phyloP scores from a whole-genome alignment of 352 stramenopile genomes.

The Pythium vanterpoolii region DNA sequence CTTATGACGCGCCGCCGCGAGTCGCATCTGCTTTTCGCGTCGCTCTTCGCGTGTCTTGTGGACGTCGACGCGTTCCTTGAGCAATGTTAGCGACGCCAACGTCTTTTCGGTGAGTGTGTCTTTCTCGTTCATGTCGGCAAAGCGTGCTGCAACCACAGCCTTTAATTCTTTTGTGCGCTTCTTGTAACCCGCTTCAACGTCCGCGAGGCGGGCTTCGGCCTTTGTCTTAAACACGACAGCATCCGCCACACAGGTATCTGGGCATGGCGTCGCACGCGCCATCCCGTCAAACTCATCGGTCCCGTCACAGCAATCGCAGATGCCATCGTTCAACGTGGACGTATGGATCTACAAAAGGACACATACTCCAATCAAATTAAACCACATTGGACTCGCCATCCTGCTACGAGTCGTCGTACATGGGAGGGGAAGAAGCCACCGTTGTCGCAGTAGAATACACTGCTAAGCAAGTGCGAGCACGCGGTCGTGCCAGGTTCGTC shows the following conservation, averaged over 20 bases:
- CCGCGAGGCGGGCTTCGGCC: slow-evolving; percentile 34
- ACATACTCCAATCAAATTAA: background rate
- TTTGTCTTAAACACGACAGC: slow-evolving; percentile 34
- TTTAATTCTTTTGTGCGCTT: slow-evolving; percentile 44
- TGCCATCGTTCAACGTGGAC: slow-evolving; percentile 89
- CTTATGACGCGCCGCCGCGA: slow-evolving; percentile 44
- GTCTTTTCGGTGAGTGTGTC: slow-evolving; percentile 32
- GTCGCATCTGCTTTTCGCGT: slow-evolving; percentile 48
- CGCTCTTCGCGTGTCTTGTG: slow-evolving; percentile 69
- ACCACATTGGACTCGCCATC: background rate
- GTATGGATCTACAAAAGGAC: slow-evolving; percentile 57
- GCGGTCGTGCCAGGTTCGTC: slow-evolving; percentile 89
- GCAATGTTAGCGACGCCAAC: slow-evolving; percentile 31
- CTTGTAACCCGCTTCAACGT: slow-evolving; percentile 43
- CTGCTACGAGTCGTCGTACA: no score
- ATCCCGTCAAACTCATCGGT: slow-evolving; percentile 76
- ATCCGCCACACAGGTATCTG: slow-evolving; percentile 44
- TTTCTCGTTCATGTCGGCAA: slow-evolving; percentile 30
- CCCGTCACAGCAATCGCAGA: slow-evolving; percentile 98
- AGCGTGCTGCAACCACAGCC: slow-evolving; percentile 40
- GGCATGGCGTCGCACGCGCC: slow-evolving; percentile 22
- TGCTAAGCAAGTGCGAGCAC: slow-evolving; percentile 55
- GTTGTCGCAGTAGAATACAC: slow-evolving; percentile 71
- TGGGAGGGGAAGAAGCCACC: slow-evolving; percentile 61
- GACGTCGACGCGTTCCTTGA: slow-evolving; percentile 56